Evolutionary conservation across 2,329 filamentous ascomycete species (phyloP).

Genomic region (Leptographium radiaticola): DNA sequence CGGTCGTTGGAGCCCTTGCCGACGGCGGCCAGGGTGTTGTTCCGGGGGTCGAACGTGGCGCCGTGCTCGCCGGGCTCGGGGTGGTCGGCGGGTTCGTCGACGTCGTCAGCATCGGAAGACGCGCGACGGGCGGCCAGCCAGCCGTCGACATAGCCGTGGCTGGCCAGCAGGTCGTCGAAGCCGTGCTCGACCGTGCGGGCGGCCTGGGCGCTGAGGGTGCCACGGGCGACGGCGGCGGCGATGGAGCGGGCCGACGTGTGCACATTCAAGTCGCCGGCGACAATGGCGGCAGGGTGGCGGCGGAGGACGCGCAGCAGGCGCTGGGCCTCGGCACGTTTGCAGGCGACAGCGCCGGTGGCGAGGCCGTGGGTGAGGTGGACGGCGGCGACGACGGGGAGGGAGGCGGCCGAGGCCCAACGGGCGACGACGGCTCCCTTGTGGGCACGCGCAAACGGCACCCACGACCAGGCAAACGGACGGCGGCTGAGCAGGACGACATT

Average conservation of each 20-base stretch:
- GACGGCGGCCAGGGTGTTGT: slow-evolving; percentile 42
- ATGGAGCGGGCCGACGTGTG: slow-evolving; percentile 45
- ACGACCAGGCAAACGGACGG: slow-evolving; percentile 40
- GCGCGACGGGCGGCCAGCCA: slow-evolving; percentile 30
- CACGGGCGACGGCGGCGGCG: slow-evolving; percentile 34
- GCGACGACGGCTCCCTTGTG: slow-evolving; percentile 46
- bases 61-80: slow-evolving; percentile 37
- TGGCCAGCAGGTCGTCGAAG: slow-evolving; percentile 32
- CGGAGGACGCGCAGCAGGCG: slow-evolving; percentile 33
- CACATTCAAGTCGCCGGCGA: slow-evolving; percentile 54
- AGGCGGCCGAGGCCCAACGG: not conserved
- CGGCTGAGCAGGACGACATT: slow-evolving; percentile 49
- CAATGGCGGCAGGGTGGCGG: slow-evolving; percentile 23
- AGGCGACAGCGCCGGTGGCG: slow-evolving; percentile 41
- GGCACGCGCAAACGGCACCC: slow-evolving; percentile 36
- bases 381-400: slow-evolving; percentile 34
- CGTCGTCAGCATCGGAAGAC: slow-evolving; percentile 23
- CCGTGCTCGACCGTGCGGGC: slow-evolving; percentile 24
- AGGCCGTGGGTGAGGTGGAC: slow-evolving; percentile 51
- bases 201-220: slow-evolving; percentile 38
- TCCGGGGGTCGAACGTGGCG: slow-evolving; percentile 48
- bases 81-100: slow-evolving; percentile 16
- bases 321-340: slow-evolving; percentile 43
- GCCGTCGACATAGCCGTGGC: slow-evolving; percentile 35
- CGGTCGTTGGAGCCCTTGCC: slow-evolving; percentile 33